Base-by-base conservation (phyloP, 2,329 filamentous ascomycete species). In the Didymella segeticola region DNA sequence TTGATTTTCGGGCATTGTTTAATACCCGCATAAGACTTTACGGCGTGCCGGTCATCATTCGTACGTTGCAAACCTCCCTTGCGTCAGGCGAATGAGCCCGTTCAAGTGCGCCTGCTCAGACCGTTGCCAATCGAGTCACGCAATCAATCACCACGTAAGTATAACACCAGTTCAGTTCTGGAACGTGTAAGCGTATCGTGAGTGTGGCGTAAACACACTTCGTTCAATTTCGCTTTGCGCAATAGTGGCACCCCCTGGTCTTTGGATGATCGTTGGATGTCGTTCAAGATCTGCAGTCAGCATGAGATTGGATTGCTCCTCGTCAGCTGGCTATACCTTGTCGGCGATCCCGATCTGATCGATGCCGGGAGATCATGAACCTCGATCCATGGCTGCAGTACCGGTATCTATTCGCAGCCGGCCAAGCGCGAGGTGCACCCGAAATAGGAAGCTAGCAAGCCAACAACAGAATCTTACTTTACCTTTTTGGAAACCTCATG, bases 401-500 rank as follows among this genome's bases (percentile, higher is more conserved):
- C 48, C 36, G 22, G 14, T 30, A 41, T 52, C 31, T 34, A 45
- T 48, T 39, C 14, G 31, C 27, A 29, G 47, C 14, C 39, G 30
- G 47, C 43, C 42, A 39, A 37, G 43, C 22, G 43, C 27, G 22
- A 20, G 31, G 12, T 19, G 25, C n/a, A 31, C 17, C 39, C 41
- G 36, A 11, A 41, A 30, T 46, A 15, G 19, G 55, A 53, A 34
- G 51, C 45, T 36, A 41, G 50, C 37, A 49, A 20, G 52, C 31
- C 36, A 22, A 46, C 41, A 31, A 19, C 45, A 53, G 49, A 58
- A 57, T 57, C 41, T 54, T 20, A 37, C 56, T 46, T 57, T 67
- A 33, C 64, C 61, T 14, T 7, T 60, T 64, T 45, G 4, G 43
- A 60, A 55, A 43, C 17, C 34, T 33, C 20, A 36, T 69, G 67